Base-by-base conservation (phyloP, 441 rosid genomes). In the Brassica balearica region DNA sequence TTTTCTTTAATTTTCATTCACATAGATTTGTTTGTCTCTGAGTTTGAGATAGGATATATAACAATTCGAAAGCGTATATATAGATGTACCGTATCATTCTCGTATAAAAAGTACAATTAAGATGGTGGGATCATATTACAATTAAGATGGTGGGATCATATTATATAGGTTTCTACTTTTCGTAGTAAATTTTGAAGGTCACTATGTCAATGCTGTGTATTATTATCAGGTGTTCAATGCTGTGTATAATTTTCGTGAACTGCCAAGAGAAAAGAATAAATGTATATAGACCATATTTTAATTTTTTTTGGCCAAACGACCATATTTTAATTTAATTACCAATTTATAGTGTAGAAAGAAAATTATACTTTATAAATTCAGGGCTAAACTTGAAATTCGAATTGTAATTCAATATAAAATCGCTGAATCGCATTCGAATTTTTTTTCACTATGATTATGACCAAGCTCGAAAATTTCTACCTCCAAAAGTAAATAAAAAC, bases 111-210 rank as follows among this genome's bases (percentile, higher is more conserved):
- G 8, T 34, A 34, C 9, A 36, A 20, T 20, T 59, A 59, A 20
- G 68, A 65, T 65, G 48, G 51, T 65, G 51, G 41, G 41, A n/a
- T 25, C 68, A 65, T 29, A 65, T 22, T 53, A 43, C 9, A 36
- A 20, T 20, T 59, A 59, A 20, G 68, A 65, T 65, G 48, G 51
- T 65, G 51, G 41, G 41, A n/a, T 25, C 68, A 65, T 29, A 65
- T 22, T 53, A 43, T 67, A 67, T 10, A 14, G 70, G 19, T 22
- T 36, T 17, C 48, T 65, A 36, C 27, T 65, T 34, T 9, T 12
- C 38, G 6, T 19, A 65, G 53, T 65, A 27, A 17, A 38, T 65
- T 65, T 17, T 34, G 48, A 15, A 34, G 68, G 68, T 17, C 14
- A 4, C 68, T 3, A 5, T 29, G 5, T 63, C 19, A 12, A 63